phyloP scores from a whole-genome alignment of 176 grass and related monocot species.

The Oryza longistaminata region DNA sequence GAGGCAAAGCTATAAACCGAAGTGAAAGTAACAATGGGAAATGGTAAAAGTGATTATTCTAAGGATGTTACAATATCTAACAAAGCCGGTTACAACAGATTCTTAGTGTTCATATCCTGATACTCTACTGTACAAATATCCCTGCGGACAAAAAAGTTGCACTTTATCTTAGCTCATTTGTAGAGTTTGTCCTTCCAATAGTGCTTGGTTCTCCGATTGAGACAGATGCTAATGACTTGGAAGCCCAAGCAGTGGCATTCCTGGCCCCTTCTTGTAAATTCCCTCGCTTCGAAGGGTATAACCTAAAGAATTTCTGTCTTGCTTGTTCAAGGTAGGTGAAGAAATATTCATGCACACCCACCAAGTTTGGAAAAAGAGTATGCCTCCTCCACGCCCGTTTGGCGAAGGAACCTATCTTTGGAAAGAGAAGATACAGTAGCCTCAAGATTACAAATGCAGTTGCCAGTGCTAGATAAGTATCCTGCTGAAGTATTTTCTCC shows the following conservation, averaged over 20 bases:
- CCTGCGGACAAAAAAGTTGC: slow-evolving; percentile 46
- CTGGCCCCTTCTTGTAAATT: slow-evolving; percentile 84
- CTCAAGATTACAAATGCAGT: slow-evolving; percentile 65
- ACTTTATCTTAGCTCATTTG: slow-evolving; percentile 66
- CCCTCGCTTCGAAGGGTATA: slow-evolving; percentile 77
- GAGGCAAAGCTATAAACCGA: not conserved
- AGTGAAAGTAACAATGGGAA: slow-evolving; percentile 9
- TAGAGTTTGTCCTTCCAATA: slow-evolving; percentile 59
- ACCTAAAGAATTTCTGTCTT: slow-evolving; percentile 49
- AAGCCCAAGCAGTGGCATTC: slow-evolving; percentile 74
- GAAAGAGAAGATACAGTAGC: slow-evolving; percentile 64
- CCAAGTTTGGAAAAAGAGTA: slow-evolving; percentile 58
- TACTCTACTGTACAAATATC: slow-evolving; percentile 72
- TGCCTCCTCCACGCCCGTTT: slow-evolving; percentile 74
- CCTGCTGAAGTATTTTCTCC: slow-evolving; percentile 95
- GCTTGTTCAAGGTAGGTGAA: slow-evolving; percentile 65
- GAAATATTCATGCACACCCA: slow-evolving; percentile 58
- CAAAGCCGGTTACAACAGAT: slow-evolving; percentile 59
- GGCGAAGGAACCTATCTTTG: slow-evolving; percentile 57
- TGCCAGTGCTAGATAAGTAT: slow-evolving; percentile 85
- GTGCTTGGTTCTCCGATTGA: slow-evolving; percentile 76
- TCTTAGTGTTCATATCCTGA: slow-evolving; percentile 53
- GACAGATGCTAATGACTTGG: slow-evolving; percentile 89
- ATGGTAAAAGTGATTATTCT: slow-evolving; percentile 40
- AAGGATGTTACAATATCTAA: slow-evolving; percentile 54